These are phyloP conservation scores for Nidularia pulvinata DNA, from an alignment of 768 basidiomycete genomes.

Conservation along the genomic window DNA sequence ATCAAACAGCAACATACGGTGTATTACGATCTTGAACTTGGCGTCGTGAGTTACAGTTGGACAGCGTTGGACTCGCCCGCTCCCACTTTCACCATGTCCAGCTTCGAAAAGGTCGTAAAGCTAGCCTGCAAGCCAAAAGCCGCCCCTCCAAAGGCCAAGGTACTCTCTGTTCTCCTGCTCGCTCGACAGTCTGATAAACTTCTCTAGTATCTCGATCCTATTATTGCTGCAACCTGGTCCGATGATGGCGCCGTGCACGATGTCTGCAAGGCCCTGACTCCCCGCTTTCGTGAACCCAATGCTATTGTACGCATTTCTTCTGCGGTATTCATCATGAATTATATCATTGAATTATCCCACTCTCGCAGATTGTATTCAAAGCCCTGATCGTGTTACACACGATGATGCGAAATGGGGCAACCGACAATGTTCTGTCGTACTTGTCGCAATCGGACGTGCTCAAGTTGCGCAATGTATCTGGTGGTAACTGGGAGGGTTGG, in stretches of 20 bases:
- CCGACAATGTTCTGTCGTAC: conserved; percentile 88
- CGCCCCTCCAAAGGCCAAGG: conserved; percentile 95
- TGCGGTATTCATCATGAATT: neutral
- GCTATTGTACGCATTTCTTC: conserved; percentile 54
- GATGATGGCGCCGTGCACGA: conserved; percentile 94
- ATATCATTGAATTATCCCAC: neutral
- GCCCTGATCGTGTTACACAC: conserved; percentile 93
- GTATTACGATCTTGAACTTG: too few species aligned
- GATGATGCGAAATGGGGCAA: conserved; percentile 96
- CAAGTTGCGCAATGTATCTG: conserved; percentile 77
- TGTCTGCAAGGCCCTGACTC: conserved; percentile 86
- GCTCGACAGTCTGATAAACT: conserved; percentile 3
- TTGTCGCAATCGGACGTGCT: conserved; percentile 84
- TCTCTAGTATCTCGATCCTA: conserved; percentile 89
- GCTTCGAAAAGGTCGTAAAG: conserved; percentile 92
- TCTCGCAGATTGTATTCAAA: conserved; percentile 92
- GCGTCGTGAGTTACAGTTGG: too few species aligned
- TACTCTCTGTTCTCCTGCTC: conserved; percentile 20
- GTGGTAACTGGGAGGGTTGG: conserved; percentile 87
- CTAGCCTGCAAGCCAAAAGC: conserved; percentile 97
- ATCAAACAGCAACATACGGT: too few species aligned
- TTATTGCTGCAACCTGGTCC: conserved; percentile 96
- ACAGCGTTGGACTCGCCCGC: too few species aligned
- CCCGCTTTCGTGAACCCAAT: conserved; percentile 90
- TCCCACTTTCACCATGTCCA: conserved; percentile 49